Evolutionary conservation across 345 rosid species (phyloP), one percentile per base, ranked within the genome.

Genomic region (Eucalyptus cloeziana): DNA sequence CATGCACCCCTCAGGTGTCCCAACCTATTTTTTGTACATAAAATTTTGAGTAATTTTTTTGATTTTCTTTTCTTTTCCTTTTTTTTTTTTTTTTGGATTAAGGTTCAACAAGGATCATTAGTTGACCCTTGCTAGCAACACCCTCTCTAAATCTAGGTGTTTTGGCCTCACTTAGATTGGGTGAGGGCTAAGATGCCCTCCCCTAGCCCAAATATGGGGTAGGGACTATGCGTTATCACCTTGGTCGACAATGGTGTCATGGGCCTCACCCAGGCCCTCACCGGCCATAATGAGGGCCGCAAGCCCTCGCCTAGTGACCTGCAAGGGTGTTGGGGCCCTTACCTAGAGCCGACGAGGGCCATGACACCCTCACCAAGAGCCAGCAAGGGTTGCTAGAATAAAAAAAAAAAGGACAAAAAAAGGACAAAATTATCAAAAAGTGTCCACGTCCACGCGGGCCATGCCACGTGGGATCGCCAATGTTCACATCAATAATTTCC

Each of bases 151-250:
- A 60, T 6, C 33, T 27, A 27, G 69, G 16, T 60, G 69, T 60
- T 60, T 6, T 0, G 1, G 15, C 16, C 69, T 60, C 31, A 11
- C 0, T 30, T 27, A 60, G 7, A 24, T 56, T 22, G 9, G 62
- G 62, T 0, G 1, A 25, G 62, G 62, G 6, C 30, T 1, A 3
- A 22, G 27, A 56, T 60, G 67, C 15, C 7, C 8, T 60, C 69
- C 2, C 2, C 8, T 60, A 27, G 4, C 69, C 69, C 0, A 60
- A 0, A 60, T 27, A 6, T 60, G 31, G 1, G 15, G 2, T 0
- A 60, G 33, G 69, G 69, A 60, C 2, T 0, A 2, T 13, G 16
- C 1, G 0, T 12, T 12, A 30, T 60, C n/a, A 27, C 67, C n/a
- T 60, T 12, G 8, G 69, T 30, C 0, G 7, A 30, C 7, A 30